Conservation (phyloP, 495 filamentous ascomycete genomes). For the Trichoderma parareesei region DNA sequence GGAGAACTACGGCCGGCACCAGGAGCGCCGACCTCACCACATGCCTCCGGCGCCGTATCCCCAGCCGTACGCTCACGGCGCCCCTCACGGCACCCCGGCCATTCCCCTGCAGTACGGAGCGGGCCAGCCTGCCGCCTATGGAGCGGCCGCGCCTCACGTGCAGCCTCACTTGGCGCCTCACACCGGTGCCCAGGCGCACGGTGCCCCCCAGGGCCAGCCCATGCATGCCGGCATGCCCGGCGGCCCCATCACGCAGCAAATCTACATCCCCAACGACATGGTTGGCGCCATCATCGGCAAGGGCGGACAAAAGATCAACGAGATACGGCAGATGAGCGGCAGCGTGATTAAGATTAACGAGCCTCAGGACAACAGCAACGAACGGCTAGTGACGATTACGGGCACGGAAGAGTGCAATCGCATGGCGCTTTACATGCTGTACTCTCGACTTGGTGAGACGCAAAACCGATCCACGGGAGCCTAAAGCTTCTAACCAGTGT, state of each 20-base stretch:
- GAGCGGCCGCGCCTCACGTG: constrained; percentile 63
- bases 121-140: constrained; percentile 42
- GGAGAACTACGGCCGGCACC: constrained; percentile 72
- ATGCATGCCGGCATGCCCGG: constrained; percentile 66
- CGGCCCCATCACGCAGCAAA: constrained; percentile 91
- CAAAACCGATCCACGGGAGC: constrained; percentile 14
- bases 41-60: constrained; percentile 55
- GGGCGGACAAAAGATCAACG: constrained; percentile 98
- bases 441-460: constrained; percentile 85
- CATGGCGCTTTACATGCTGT: constrained; percentile 99
- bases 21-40: constrained; percentile 55
- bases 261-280: constrained; percentile 99
- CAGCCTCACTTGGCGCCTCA: constrained; percentile 56
- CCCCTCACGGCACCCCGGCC: constrained; percentile 51
- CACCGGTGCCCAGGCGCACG: constrained; percentile 33
- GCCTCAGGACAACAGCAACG: constrained; percentile 97
- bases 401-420: constrained; percentile 97
- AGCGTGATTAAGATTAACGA: constrained; percentile 99
- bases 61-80: constrained; percentile 59
- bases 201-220: constrained; percentile 53
- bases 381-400: constrained; percentile 93
- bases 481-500: constrained; percentile 16
- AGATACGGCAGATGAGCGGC: constrained; percentile 91
- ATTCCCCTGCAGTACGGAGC: constrained; percentile 66
- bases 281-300: constrained; percentile 98